A percentile compares a stretch with the other conserved stretches of the same genome.
Conservation (phyloP, 495 filamentous ascomycete genomes). For the Amphirosellinia nigrospora region DNA sequence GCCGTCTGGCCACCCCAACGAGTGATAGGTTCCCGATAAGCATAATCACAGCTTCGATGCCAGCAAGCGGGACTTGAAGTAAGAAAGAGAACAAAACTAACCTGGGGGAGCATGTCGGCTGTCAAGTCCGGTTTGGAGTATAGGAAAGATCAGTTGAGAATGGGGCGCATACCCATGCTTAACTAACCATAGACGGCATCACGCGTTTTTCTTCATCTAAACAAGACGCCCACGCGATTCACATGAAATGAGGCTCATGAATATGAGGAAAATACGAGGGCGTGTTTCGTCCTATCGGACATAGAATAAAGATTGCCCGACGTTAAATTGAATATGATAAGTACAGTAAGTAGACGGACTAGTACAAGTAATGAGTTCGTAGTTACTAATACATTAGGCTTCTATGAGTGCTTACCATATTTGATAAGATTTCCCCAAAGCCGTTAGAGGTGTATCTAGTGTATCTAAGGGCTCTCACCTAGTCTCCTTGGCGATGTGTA, state of each 20-base stretch:
- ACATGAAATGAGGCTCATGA: constrained; percentile 20
- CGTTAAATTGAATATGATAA: neutral
- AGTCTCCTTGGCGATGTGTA: too few relatives aligned
- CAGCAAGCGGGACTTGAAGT: constrained; percentile 12
- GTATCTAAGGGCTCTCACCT: constrained; percentile 1
- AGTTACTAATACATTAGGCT: neutral
- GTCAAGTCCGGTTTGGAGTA: constrained; percentile 20
- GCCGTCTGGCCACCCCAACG: constrained; percentile 31
- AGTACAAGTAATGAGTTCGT: too few relatives aligned
- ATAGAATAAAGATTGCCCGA: neutral
- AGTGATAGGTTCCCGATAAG: constrained; percentile 32
- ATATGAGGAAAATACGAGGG: neutral
- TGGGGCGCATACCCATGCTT: constrained; percentile 19
- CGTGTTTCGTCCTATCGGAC: neutral
- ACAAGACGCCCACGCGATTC: constrained; percentile 16
- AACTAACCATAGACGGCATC: constrained; percentile 17
- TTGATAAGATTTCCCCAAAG: neutral
- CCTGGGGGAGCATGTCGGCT: neutral
- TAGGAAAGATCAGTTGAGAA: constrained; percentile 19
- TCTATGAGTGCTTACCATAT: neutral
- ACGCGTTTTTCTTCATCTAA: constrained; percentile 20
- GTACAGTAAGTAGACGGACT: neutral
- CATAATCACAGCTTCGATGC: neutral
- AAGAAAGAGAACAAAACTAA: neutral
- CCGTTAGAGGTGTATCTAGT: neutral